Conservation (phyloP, 352 stramenopile genomes). For the Thalassiosira hispida region DNA sequence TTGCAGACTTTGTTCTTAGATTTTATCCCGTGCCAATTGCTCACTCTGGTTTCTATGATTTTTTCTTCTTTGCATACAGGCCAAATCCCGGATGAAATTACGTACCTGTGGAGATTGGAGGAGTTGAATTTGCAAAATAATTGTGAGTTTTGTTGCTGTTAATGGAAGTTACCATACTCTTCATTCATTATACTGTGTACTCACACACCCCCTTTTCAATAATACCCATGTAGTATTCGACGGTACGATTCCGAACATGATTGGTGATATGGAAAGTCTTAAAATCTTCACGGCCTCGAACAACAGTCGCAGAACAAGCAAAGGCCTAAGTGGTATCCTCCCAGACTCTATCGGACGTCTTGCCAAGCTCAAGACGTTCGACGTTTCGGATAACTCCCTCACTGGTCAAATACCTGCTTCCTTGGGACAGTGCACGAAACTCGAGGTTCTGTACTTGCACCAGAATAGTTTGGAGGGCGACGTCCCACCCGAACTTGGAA, state of each 20-base stretch:
- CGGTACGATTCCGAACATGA: conserved; percentile 19
- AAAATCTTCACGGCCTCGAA: conserved; percentile 30
- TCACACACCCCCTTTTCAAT: neutral
- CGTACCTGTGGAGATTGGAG: conserved; percentile 8
- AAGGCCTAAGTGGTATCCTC: conserved; percentile 23
- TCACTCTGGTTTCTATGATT: neutral
- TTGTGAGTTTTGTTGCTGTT: conserved; percentile 6
- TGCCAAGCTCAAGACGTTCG: conserved; percentile 14
- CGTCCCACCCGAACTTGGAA: conserved; percentile 48
- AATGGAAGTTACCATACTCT: neutral
- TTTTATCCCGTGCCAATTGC: too few species aligned
- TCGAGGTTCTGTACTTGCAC: conserved; percentile 24
- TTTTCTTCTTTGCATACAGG: neutral
- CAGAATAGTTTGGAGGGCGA: conserved; percentile 36
- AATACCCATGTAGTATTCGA: conserved; percentile 18
- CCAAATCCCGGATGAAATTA: conserved; percentile 37
- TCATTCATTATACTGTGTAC: neutral
- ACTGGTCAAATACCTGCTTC: conserved; percentile 21
- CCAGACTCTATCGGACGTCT: conserved; percentile 16
- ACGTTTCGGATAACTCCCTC: conserved; percentile 38
- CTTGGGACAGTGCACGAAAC: conserved; percentile 13
- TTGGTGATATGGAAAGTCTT: conserved; percentile 26
- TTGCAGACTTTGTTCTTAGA: too few species aligned
- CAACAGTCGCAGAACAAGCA: conserved; percentile 9
- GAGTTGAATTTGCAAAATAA: conserved; percentile 36